Percentiles rank a stretch among this genome's conserved stretches.
Evolutionary conservation across 2,329 filamentous ascomycete genomes (phyloP).

Genomic region (Pseudocercospora pini-densiflorae): DNA sequence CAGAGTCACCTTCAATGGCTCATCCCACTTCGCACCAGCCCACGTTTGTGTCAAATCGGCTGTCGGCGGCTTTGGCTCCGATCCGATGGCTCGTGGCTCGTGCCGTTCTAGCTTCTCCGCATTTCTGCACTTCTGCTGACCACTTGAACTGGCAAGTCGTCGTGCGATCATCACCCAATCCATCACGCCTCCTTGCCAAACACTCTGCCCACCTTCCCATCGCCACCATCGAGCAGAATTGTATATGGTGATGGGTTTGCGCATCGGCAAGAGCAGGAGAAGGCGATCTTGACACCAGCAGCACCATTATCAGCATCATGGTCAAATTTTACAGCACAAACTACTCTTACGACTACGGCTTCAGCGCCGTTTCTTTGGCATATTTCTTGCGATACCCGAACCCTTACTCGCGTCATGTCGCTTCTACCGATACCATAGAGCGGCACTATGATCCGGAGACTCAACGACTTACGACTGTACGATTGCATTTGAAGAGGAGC

Average conservation of each 20-base stretch:
- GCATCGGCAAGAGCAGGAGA: conserved; percentile 12
- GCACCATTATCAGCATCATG: conserved; percentile 41
- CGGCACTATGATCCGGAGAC: conserved; percentile 73
- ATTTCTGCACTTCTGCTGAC: conserved; percentile 7
- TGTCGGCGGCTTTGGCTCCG: conserved; percentile 16
- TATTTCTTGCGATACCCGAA: conserved; percentile 91
- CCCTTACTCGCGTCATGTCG: conserved; percentile 79
- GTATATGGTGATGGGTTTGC: conserved; percentile 22
- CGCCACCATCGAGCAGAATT: conserved; percentile 11
- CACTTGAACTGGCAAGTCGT: conserved; percentile 1
- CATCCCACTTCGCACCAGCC: not conserved
- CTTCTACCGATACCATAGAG: conserved; percentile 81
- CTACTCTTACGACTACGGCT: conserved; percentile 78
- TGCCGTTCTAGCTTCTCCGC: conserved; percentile 5
- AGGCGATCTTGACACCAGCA: not conserved
- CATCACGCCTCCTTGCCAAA: conserved; percentile 2
- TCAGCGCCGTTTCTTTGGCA: conserved; percentile 83
- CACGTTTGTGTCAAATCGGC: conserved; percentile 4
- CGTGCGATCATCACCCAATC: not conserved
- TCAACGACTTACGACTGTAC: conserved; percentile 75
- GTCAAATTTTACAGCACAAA: conserved; percentile 60
- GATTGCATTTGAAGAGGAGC: conserved; percentile 81
- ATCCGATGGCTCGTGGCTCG: not conserved
- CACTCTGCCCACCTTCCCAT: not conserved
- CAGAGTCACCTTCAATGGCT: not conserved